A percentile compares a stretch with the other conserved stretches of the same genome.
These are phyloP conservation scores for Cardamine occulta DNA, from an alignment of 345 rosid genomes.

Conservation along the genomic window DNA sequence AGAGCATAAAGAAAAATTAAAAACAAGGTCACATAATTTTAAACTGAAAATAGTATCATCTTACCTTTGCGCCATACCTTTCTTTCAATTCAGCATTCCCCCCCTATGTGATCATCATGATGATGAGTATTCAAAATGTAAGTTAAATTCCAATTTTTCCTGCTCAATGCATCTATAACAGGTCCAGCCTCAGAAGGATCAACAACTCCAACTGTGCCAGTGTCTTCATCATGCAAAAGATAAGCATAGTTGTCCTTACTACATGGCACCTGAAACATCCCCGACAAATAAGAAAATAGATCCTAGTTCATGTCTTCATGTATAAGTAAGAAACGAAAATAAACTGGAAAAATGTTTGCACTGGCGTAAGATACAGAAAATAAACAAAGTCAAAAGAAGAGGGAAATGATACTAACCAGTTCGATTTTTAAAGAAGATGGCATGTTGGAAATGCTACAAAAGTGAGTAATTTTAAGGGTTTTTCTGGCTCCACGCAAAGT, in stretches of 20 bases:
- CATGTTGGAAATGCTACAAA: slow-evolving; percentile 82
- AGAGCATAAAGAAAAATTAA: slow-evolving; percentile 11
- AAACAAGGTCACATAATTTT: not conserved
- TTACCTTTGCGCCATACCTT: slow-evolving; percentile 98
- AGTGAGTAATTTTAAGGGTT: slow-evolving; percentile 79
- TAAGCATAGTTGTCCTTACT: slow-evolving; percentile 90
- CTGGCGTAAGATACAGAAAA: not conserved
- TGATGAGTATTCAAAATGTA: slow-evolving; percentile 97
- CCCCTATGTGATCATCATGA: slow-evolving; percentile 88
- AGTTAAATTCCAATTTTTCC: slow-evolving; percentile 79
- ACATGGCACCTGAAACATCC: slow-evolving; percentile 77
- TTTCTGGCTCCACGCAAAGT: slow-evolving; percentile 91
- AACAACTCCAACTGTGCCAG: slow-evolving; percentile 98
- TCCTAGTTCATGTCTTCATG: not conserved
- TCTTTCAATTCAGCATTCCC: slow-evolving; percentile 95
- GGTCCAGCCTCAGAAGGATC: slow-evolving; percentile 97
- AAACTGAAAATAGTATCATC: slow-evolving; percentile 25
- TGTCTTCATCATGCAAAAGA: slow-evolving; percentile 88
- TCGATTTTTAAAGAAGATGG: slow-evolving; percentile 87
- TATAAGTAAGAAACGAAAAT: too few relatives aligned
- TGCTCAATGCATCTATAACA: slow-evolving; percentile 78
- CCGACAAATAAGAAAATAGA: slow-evolving; percentile 16
- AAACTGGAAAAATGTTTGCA: not conserved
- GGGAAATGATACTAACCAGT: slow-evolving; percentile 55
- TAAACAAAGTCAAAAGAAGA: not conserved